Percentiles rank a stretch among this genome's conserved stretches.
Conservation (phyloP, 345 rosid genomes). For the Hirschfeldia incana region DNA sequence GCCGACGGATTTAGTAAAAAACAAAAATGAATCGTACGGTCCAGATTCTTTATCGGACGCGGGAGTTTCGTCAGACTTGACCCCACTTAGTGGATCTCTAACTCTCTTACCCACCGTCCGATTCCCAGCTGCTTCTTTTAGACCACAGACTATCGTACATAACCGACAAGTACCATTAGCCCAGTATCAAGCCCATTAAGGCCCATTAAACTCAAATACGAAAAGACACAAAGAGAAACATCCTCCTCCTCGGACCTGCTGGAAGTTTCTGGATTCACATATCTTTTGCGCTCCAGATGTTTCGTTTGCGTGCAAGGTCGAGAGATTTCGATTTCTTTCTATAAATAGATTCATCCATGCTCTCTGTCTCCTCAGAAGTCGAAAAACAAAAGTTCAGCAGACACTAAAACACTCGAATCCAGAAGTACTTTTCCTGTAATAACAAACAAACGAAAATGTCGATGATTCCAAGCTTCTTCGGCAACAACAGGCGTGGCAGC, state of each 20-base stretch:
- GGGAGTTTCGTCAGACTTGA: conserved; percentile 24
- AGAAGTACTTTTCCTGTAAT: not conserved
- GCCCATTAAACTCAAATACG: not conserved
- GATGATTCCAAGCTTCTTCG: conserved; percentile 44
- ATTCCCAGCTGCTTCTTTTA: not conserved
- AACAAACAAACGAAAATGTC: conserved; percentile 27
- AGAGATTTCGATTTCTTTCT: not conserved
- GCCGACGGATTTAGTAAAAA: conserved; percentile 39
- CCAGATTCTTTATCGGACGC: conserved; percentile 30
- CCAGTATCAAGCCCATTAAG: not conserved
- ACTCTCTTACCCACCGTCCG: conserved; percentile 10
- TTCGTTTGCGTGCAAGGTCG: not conserved
- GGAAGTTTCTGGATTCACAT: not conserved
- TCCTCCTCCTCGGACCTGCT: not conserved
- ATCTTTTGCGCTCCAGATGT: not conserved
- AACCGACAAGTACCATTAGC: not conserved
- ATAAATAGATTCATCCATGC: not conserved
- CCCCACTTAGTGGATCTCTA: conserved; percentile 23
- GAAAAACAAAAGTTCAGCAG: not conserved
- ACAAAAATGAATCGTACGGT: conserved; percentile 15
- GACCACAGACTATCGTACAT: not conserved
- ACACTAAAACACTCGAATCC: not conserved
- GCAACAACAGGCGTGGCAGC: conserved; percentile 37
- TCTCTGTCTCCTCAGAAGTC: not conserved
- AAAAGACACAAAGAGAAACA: not conserved